These are phyloP conservation scores for Nakazawaea ernobii DNA, from an alignment of 805 yeast species.

Conservation along the genomic window DNA sequence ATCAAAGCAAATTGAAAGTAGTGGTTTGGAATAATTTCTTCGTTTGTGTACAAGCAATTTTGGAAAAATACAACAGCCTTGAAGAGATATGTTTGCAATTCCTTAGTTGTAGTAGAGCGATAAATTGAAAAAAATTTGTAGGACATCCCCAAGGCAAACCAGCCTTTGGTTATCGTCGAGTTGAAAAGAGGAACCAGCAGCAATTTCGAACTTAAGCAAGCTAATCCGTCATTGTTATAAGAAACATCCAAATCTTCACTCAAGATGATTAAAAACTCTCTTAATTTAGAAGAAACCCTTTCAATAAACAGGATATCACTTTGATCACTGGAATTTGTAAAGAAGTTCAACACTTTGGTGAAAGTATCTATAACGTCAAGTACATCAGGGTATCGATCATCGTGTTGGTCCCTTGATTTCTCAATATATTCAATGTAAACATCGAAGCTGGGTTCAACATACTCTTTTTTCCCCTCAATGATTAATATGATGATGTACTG, in stretches of 20 bases:
- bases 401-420: constrained; percentile 29
- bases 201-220: not conserved
- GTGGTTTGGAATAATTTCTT: not conserved
- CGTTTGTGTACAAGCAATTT: not conserved
- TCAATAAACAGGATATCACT: constrained; percentile 1
- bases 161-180: not conserved
- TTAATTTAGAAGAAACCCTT: not conserved
- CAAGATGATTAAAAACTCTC: not conserved
- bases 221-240: not conserved
- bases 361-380: constrained; percentile 23
- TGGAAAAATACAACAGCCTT: not conserved
- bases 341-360: constrained; percentile 13
- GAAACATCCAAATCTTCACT: not conserved
- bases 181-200: not conserved
- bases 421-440: constrained; percentile 37
- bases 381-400: constrained; percentile 30
- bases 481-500: constrained; percentile 25
- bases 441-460: constrained; percentile 27
- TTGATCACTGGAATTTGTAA: constrained; percentile 14
- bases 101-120: constrained; percentile 1
- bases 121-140: not conserved
- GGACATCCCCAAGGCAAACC: constrained; percentile 6
- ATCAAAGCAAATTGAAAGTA: constrained; percentile 6
- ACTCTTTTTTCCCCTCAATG: constrained; percentile 14
- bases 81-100: not conserved